These are phyloP conservation scores for Trichoderma cornu-damae DNA, from an alignment of 2,329 filamentous ascomycete genomes.

Conservation along the genomic window DNA sequence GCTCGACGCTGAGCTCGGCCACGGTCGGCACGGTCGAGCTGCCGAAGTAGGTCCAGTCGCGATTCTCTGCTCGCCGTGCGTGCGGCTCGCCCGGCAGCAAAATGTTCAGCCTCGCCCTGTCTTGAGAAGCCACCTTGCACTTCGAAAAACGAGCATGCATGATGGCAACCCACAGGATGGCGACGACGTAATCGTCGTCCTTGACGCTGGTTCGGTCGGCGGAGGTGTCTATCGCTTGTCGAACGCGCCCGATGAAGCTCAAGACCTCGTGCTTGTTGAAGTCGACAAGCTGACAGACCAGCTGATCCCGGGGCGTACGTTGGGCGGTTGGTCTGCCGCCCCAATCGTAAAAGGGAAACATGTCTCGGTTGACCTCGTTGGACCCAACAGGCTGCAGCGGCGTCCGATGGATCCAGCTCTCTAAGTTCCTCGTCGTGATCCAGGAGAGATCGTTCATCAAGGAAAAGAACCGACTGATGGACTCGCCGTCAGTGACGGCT, in stretches of 20 bases:
- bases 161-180: background rate
- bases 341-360: background rate
- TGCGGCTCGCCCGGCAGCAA: background rate
- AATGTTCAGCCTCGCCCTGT: background rate
- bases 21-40: background rate
- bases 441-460: background rate
- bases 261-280: background rate
- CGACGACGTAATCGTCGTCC: background rate
- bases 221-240: background rate
- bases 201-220: background rate
- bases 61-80: background rate
- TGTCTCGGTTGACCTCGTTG: background rate
- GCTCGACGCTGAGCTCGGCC: background rate
- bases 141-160: background rate
- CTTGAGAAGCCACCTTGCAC: rapidly evolving
- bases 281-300: background rate
- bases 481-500: background rate
- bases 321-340: background rate
- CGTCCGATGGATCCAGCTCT: background rate
- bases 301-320: background rate
- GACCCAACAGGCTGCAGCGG: background rate
- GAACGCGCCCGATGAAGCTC: background rate
- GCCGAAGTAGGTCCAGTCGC: background rate
- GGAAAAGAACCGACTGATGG: background rate
- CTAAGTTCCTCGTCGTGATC: background rate